These are phyloP conservation scores for Trametes elegans DNA, from an alignment of 768 basidiomycete species.

Conservation along the genomic window DNA sequence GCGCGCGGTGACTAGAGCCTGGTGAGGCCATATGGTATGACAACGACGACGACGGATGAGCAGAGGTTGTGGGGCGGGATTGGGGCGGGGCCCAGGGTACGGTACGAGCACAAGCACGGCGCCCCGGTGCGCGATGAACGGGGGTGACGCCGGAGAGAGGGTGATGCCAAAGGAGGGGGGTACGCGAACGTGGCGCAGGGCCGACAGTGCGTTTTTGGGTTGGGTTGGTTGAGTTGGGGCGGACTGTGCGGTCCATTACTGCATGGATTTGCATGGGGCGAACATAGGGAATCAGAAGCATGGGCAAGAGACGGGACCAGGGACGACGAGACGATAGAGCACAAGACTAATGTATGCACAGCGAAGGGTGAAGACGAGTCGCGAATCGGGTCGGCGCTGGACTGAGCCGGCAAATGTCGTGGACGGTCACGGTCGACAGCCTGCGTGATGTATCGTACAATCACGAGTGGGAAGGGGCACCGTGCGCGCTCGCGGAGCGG, in stretches of 20 bases:
- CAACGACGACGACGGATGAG: neutral
- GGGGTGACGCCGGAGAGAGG: neutral
- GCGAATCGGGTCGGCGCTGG: too few relatives aligned
- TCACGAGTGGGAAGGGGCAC: neutral
- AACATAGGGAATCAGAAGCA: neutral
- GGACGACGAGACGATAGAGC: neutral
- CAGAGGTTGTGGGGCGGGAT: neutral
- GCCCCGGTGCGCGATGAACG: neutral
- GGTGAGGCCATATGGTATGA: conserved; percentile 1
- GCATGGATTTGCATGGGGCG: conserved; percentile 1
- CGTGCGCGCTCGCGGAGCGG: conserved; percentile 11
- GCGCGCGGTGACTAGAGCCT: conserved; percentile 9
- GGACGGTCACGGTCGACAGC: neutral
- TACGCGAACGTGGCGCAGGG: neutral
- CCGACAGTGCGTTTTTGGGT: conserved; percentile 10
- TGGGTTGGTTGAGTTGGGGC: too few relatives aligned
- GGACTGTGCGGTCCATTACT: neutral
- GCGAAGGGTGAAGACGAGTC: conserved; percentile 1
- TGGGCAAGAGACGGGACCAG: neutral
- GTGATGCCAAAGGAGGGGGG: neutral
- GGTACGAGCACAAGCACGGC: neutral
- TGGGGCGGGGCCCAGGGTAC: neutral
- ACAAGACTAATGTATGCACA: conserved; percentile 11
- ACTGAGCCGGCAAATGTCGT: too few relatives aligned
- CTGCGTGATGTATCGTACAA: neutral